phyloP scores from a whole-genome alignment of 768 basidiomycete genomes.

The Dendrothele bispora region DNA sequence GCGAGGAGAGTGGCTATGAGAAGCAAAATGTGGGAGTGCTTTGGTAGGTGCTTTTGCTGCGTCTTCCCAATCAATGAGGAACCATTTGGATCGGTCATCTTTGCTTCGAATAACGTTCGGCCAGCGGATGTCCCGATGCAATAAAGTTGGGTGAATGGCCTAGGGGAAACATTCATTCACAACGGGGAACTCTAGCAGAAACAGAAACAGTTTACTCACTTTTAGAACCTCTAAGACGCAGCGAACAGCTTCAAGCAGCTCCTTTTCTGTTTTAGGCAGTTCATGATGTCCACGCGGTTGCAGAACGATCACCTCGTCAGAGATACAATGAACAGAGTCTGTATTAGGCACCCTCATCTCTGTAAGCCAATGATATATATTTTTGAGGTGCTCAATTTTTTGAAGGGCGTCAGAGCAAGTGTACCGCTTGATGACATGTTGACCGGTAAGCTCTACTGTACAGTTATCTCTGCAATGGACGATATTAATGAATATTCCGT shows the following conservation, averaged over 20 bases:
- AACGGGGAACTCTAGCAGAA: no score
- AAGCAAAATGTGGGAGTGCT: constrained; percentile 11
- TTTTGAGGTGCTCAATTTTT: constrained; percentile 9
- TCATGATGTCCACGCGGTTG: no score
- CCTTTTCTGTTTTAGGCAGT: no score
- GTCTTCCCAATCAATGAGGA: constrained; percentile 31
- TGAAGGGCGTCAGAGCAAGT: neutral
- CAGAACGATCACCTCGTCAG: no score
- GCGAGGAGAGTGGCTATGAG: constrained; percentile 19
- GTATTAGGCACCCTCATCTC: constrained; percentile 14
- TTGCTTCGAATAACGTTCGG: constrained; percentile 20
- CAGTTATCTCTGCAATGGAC: constrained; percentile 10
- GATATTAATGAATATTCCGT: constrained; percentile 1
- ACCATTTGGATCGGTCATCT: constrained; percentile 23
- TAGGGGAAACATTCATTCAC: no score
- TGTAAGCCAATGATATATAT: constrained; percentile 14
- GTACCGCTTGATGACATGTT: constrained; percentile 19
- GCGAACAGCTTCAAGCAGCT: no score
- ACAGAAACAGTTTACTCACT: no score
- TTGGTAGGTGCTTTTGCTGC: constrained; percentile 19
- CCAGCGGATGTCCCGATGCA: neutral
- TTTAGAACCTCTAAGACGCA: no score
- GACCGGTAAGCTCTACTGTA: no score
- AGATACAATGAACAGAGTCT: neutral
- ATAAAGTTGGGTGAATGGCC: no score